Evolutionary conservation across 2,329 filamentous ascomycete species (phyloP).

Genomic region (Moelleriella libera): DNA sequence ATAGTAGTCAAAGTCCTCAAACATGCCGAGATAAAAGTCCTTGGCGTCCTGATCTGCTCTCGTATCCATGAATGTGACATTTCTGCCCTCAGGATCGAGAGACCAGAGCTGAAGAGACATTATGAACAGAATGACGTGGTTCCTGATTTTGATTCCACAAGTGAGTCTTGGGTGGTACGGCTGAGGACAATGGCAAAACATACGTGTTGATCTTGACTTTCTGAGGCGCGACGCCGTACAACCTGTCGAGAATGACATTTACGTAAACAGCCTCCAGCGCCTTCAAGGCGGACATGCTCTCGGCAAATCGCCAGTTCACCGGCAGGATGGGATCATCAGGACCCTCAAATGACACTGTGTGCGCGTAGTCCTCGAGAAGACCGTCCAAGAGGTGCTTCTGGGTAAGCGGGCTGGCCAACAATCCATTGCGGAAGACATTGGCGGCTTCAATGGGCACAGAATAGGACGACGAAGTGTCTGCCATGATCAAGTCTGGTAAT

Average conservation of each 20-base stretch:
- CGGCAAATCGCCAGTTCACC: slow-evolving; percentile 42
- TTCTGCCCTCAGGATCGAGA: slow-evolving; percentile 1
- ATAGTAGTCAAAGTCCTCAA: slow-evolving; percentile 1
- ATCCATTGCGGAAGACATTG: background rate
- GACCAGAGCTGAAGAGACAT: slow-evolving; percentile 3
- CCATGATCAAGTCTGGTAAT: background rate
- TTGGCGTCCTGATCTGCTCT: background rate
- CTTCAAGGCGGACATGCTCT: slow-evolving; percentile 35
- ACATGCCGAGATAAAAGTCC: background rate
- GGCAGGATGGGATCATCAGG: slow-evolving; percentile 28
- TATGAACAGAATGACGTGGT: slow-evolving; percentile 4
- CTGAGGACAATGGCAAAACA: slow-evolving; percentile 4
- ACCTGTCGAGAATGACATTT: slow-evolving; percentile 26
- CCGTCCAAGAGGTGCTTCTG: background rate
- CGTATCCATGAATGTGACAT: slow-evolving; percentile 1
- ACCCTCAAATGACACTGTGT: slow-evolving; percentile 24
- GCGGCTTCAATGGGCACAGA: background rate
- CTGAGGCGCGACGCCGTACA: slow-evolving; percentile 25
- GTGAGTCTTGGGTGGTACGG: no score
- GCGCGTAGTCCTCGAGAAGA: background rate
- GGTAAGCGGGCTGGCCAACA: background rate
- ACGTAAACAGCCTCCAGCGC: slow-evolving; percentile 31
- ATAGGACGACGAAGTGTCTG: background rate
- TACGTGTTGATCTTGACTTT: slow-evolving; percentile 30
- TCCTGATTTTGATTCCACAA: background rate